These are phyloP conservation scores for Calonectria montana DNA, from an alignment of 2,329 filamentous ascomycete genomes.

Conservation along the genomic window DNA sequence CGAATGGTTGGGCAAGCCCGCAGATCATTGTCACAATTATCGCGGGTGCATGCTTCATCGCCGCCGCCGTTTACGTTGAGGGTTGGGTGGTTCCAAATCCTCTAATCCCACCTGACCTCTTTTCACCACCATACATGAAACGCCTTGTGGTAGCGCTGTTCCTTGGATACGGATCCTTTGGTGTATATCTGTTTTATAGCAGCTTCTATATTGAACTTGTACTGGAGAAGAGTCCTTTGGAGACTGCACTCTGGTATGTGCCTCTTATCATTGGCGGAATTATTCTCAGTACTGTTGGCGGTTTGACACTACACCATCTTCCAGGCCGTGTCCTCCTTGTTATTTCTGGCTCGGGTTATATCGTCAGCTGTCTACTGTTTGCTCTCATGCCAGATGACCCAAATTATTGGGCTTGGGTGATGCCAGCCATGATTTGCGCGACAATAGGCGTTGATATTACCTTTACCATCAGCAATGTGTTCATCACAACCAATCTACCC, in stretches of 20 bases:
- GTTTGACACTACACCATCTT: slow-evolving; percentile 74
- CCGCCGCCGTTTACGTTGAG: slow-evolving; percentile 75
- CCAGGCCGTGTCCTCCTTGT: slow-evolving; percentile 72
- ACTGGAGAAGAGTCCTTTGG: slow-evolving; percentile 68
- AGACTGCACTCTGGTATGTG: slow-evolving; percentile 75
- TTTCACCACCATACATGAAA: slow-evolving; percentile 76
- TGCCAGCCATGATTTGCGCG: slow-evolving; percentile 8
- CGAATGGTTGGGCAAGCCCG: slow-evolving; percentile 76
- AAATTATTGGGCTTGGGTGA: slow-evolving; percentile 18
- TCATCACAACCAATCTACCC: slow-evolving; percentile 11
- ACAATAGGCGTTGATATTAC: slow-evolving; percentile 11
- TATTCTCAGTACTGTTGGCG: slow-evolving; percentile 70
- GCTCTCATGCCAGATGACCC: slow-evolving; percentile 69
- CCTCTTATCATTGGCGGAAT: slow-evolving; percentile 77
- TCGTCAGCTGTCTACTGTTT: slow-evolving; percentile 70
- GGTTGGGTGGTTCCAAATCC: slow-evolving; percentile 76
- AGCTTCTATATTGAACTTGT: slow-evolving; percentile 75
- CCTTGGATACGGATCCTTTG: slow-evolving; percentile 75
- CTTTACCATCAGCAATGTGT: slow-evolving; percentile 8
- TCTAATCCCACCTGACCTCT: slow-evolving; percentile 76
- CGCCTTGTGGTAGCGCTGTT: slow-evolving; percentile 70
- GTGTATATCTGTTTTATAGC: slow-evolving; percentile 76
- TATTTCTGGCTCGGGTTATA: slow-evolving; percentile 69
- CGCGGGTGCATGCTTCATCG: slow-evolving; percentile 70
- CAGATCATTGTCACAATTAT: slow-evolving; percentile 76